A percentile compares a stretch with the other conserved stretches of the same genome.
These are phyloP conservation scores for Monosporascus sp. DNA, from an alignment of 2,329 filamentous ascomycete genomes.

Conservation along the genomic window DNA sequence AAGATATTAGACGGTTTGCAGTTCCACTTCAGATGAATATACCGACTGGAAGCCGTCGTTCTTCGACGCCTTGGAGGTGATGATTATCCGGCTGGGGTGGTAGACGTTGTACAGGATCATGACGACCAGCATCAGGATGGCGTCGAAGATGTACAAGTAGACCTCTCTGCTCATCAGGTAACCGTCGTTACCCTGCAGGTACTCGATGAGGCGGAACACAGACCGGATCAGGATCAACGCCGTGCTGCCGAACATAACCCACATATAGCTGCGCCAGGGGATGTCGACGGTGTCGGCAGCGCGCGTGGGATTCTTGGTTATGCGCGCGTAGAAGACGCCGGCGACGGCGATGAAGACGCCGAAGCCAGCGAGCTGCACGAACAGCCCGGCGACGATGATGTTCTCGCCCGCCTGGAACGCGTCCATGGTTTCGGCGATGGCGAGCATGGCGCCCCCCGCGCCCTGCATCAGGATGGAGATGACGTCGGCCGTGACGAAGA, in stretches of 20 bases:
- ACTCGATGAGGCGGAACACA: constrained; percentile 45
- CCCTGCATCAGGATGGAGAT: constrained; percentile 38
- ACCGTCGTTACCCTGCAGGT: constrained; percentile 36
- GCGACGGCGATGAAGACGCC: constrained; percentile 42
- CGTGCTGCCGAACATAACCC: constrained; percentile 12
- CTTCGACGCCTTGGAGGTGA: neutral
- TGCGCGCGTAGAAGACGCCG: constrained; percentile 39
- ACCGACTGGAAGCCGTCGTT: neutral
- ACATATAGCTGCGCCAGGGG: constrained; percentile 12
- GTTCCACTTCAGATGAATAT: neutral
- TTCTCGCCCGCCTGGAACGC: constrained; percentile 31
- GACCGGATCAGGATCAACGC: constrained; percentile 42
- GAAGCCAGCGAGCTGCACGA: constrained; percentile 46
- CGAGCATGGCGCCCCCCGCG: constrained; percentile 36
- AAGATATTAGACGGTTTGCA: neutral
- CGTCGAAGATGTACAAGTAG: constrained; percentile 41
- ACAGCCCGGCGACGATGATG: constrained; percentile 42
- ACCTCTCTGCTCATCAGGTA: constrained; percentile 38
- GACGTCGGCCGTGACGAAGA: constrained; percentile 42
- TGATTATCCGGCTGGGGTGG: constrained; percentile 10
- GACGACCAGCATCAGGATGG: constrained; percentile 10
- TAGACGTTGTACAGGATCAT: constrained; percentile 8
- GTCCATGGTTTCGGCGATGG: constrained; percentile 17
- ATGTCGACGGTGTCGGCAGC: constrained; percentile 9
- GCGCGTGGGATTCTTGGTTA: constrained; percentile 28